Evolutionary conservation across 208 protist genomes (phyloP), one percentile per base, ranked within the genome.

Genomic region (Kentomonas sorsogonicus): DNA sequence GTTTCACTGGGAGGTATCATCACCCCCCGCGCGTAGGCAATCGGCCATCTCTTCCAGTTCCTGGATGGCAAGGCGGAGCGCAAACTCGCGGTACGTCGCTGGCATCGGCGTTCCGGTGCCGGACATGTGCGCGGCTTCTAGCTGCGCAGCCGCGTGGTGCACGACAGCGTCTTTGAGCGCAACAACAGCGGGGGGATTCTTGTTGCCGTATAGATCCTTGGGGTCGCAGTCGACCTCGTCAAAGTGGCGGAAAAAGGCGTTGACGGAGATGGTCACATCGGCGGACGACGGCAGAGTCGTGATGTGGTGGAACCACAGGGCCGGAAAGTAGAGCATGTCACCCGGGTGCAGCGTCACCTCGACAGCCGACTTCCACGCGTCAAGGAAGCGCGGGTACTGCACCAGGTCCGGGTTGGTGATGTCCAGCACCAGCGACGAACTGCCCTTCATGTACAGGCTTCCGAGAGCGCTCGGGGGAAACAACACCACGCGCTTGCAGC

Each of bases 291-390:
- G 47, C 11, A 91, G 59, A 9, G 89, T 90, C 3, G 83, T 92
- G 60, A 93, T 82, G 63, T 92, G 83, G 60, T 97, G 94, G 53
- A 96, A 95, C 89, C 93, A 97, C 25, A 86, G 75, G 10, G 94
- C 79, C 13, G 92, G 94, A 33, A 98, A 77, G 68, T 96, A 96
- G 25, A 98, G 78, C 70, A 97, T 89, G 68, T 98, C 94, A 15
- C 94, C 94, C 2, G 91, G 84, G 25, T 77, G 61, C 47, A 96
- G 60, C n/a, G 80, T 59, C 0, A 94, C 86, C 55, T 89, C 82
- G 29, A 79, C 57, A 0, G 76, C 75, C n/a, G 69, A 44, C 59
- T 88, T 79, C 61, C 70, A 79, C 4, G 88, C 88, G 34, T 94
- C 74, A 6, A 84, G 69, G 66, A 94, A 85, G 13, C 83, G 79